Percentiles rank a stretch among this genome's conserved stretches.
Conservation (phyloP, 108 stramenopile genomes). For the Licmophora abbreviata region DNA sequence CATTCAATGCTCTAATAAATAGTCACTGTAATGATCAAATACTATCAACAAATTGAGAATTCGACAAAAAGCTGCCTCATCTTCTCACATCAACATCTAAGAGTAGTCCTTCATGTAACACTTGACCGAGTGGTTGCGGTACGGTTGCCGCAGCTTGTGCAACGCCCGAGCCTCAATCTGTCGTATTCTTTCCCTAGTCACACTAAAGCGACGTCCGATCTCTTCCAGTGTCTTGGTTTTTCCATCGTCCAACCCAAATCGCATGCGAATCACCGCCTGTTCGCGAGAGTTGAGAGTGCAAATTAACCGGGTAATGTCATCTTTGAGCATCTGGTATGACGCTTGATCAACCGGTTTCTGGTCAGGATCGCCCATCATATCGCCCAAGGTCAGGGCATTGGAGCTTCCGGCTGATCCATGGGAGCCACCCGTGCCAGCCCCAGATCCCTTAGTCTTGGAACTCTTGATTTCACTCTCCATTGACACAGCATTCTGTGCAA, state of each 20-base stretch:
- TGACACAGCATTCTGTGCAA: constrained; percentile 57
- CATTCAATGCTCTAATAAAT: no score
- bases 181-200: constrained; percentile 91
- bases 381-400: constrained; percentile 48
- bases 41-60: no score
- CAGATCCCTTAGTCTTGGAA: constrained; percentile 68
- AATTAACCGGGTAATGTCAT: constrained; percentile 72
- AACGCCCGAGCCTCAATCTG: constrained; percentile 94
- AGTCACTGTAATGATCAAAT: no score
- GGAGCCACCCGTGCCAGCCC: constrained; percentile 55
- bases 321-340: constrained; percentile 72
- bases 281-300: constrained; percentile 86
- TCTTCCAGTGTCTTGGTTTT: constrained; percentile 87
- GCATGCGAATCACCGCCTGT: constrained; percentile 89
- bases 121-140: constrained; percentile 84
- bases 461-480: constrained; percentile 67
- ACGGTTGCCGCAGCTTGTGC: constrained; percentile 91
- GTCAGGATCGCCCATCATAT: constrained; percentile 70
- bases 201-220: constrained; percentile 74
- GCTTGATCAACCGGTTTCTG: constrained; percentile 76
- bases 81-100: constrained; percentile 20
- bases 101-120: constrained; percentile 78
- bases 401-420: constrained; percentile 38
- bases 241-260: constrained; percentile 93
- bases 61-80: no score